Evolutionary conservation across 257 asterid species (phyloP).

Genomic region (Rhazya stricta): DNA sequence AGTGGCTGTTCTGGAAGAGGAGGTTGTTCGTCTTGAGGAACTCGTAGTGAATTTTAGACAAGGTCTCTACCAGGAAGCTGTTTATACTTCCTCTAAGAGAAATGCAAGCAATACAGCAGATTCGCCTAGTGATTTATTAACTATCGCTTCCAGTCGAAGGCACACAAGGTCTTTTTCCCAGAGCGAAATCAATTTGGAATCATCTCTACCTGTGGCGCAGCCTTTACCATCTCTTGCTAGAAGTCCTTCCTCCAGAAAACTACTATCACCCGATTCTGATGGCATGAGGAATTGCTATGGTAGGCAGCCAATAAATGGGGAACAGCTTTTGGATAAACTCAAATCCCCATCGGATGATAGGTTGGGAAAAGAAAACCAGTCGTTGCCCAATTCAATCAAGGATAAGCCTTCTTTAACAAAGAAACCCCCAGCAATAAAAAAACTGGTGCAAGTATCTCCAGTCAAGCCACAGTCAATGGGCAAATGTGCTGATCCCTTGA

Average conservation of each 20-base stretch:
- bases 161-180: constrained; percentile 65
- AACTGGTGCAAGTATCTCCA: constrained; percentile 25
- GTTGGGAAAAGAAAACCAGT: constrained; percentile 29
- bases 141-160: constrained; percentile 28
- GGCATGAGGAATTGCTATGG: constrained; percentile 20
- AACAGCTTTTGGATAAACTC: constrained; percentile 21
- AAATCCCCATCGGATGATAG: constrained; percentile 21
- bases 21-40: constrained; percentile 81
- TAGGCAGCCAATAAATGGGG: constrained; percentile 16
- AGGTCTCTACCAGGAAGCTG: constrained; percentile 68
- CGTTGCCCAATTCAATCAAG: constrained; percentile 27
- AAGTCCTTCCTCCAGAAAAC: constrained; percentile 46
- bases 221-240: constrained; percentile 36
- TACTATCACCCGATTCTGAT: constrained; percentile 21
- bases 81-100: constrained; percentile 38
- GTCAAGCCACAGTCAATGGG: constrained; percentile 29
- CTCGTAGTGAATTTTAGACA: constrained; percentile 57
- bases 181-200: constrained; percentile 38
- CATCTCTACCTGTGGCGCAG: constrained; percentile 18
- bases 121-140: constrained; percentile 10
- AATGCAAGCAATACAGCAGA: constrained; percentile 22
- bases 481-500: constrained; percentile 35
- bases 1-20: constrained; percentile 95
- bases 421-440: constrained; percentile 19
- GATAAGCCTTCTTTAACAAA: constrained; percentile 22